Evolutionary conservation across 176 grass and related monocot genomes (phyloP).

Genomic region (Secale cereale): DNA sequence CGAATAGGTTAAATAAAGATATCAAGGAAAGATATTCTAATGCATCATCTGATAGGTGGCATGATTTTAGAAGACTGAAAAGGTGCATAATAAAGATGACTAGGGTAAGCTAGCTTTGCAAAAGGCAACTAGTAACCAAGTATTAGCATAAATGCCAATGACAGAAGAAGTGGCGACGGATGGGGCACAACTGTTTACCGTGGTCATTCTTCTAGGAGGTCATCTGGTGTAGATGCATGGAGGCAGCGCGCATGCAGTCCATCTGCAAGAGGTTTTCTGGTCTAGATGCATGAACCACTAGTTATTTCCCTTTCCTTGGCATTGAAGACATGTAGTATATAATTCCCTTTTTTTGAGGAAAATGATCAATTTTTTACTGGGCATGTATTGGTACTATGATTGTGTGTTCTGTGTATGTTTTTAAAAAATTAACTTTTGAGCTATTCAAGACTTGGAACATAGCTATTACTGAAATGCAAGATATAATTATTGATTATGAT

Average conservation of each 20-base stretch:
- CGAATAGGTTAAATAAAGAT: conserved; percentile 40
- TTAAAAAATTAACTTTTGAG: no score
- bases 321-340: no score
- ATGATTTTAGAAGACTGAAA: conserved; percentile 27
- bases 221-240: conserved; percentile 49
- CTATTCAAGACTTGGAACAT: no score
- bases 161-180: conserved; percentile 40
- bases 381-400: no score
- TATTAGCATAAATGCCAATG: conserved; percentile 37
- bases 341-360: no score
- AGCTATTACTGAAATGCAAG: no score
- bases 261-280: conserved; percentile 45
- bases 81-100: conserved; percentile 40
- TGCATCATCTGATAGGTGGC: conserved; percentile 36
- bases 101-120: conserved; percentile 34
- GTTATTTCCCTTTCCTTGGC: no score
- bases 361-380: no score
- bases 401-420: no score
- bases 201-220: conserved; percentile 43
- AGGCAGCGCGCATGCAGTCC: conserved; percentile 43
- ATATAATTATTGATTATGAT: no score
- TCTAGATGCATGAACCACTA: no score
- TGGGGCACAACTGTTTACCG: conserved; percentile 31
- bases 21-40: conserved; percentile 33
- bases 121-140: conserved; percentile 34